Evolutionary conservation across 164 flowering plant genomes (phyloP).

Genomic region (Platanus orientalis): DNA sequence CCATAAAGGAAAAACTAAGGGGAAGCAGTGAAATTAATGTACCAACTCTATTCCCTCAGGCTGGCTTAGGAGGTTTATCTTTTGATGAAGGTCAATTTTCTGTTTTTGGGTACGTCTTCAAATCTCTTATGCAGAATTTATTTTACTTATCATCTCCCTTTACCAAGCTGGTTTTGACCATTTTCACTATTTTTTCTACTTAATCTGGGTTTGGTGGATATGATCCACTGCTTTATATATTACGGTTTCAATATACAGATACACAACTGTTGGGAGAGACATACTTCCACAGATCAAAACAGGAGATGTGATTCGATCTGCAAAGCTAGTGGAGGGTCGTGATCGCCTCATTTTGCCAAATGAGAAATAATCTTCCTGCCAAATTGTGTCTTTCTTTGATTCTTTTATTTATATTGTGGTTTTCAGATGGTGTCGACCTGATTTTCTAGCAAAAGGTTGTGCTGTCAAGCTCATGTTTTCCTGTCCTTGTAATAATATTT

Average conservation of each 20-base stretch:
- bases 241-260: constrained; percentile 35
- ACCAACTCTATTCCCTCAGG: constrained; percentile 30
- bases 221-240: not conserved
- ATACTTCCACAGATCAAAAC: constrained; percentile 78
- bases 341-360: constrained; percentile 71
- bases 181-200: not conserved
- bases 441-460: not conserved
- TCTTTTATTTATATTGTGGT: constrained; percentile 5
- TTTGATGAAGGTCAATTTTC: constrained; percentile 99
- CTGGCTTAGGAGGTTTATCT: constrained; percentile 94
- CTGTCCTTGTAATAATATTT: not conserved
- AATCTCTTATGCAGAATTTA: not conserved
- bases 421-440: not conserved
- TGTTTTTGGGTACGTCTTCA: constrained; percentile 73
- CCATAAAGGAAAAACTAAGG: not conserved
- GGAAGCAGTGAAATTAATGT: not conserved
- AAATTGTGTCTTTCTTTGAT: not conserved
- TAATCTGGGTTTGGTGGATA: not conserved
- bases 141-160: not conserved
- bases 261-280: constrained; percentile 73
- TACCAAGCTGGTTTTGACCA: not conserved
- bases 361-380: constrained; percentile 28
- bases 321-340: constrained; percentile 72
- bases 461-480: not conserved
- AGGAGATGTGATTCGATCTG: constrained; percentile 78